These are phyloP conservation scores for Mariannaea elegans DNA, from an alignment of 2,329 filamentous ascomycete genomes.

Conservation along the genomic window DNA sequence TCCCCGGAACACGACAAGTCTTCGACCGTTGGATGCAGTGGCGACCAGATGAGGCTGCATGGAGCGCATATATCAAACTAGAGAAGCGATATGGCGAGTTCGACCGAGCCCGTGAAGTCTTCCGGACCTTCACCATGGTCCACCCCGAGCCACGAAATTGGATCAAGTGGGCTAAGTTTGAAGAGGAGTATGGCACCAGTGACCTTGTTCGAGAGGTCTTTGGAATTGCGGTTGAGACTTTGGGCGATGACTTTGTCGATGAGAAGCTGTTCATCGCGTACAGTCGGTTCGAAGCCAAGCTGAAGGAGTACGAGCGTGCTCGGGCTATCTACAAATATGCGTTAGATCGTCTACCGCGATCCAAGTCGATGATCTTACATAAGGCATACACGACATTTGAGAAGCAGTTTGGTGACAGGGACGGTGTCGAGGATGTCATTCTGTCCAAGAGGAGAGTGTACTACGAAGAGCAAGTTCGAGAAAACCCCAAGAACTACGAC, in stretches of 20 bases:
- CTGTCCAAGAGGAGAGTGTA: slow-evolving; percentile 91
- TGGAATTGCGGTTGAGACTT: slow-evolving; percentile 83
- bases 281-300: slow-evolving; percentile 90
- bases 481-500: slow-evolving; percentile 97
- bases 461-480: slow-evolving; percentile 93
- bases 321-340: slow-evolving; percentile 98
- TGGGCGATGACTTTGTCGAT: slow-evolving; percentile 95
- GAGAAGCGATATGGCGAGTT: slow-evolving; percentile 96
- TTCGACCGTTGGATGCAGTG: slow-evolving; percentile 99
- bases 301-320: slow-evolving; percentile 94
- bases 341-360: slow-evolving; percentile 88
- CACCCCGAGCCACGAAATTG: slow-evolving; percentile 96
- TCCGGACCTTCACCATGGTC: slow-evolving; percentile 87
- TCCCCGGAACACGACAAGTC: slow-evolving; percentile 89
- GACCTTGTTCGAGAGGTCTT: slow-evolving; percentile 94
- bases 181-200: slow-evolving; percentile 93
- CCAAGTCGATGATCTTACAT: slow-evolving; percentile 84
- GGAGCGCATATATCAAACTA: slow-evolving; percentile 95
- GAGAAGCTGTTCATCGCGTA: slow-evolving; percentile 96
- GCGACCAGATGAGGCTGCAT: slow-evolving; percentile 96
- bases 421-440: slow-evolving; percentile 95
- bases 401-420: slow-evolving; percentile 94
- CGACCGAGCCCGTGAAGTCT: slow-evolving; percentile 89
- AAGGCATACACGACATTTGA: slow-evolving; percentile 97
- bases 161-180: slow-evolving; percentile 98